phyloP scores from a whole-genome alignment of 2,329 filamentous ascomycete species.

The Dryadomyces quercivorus region DNA sequence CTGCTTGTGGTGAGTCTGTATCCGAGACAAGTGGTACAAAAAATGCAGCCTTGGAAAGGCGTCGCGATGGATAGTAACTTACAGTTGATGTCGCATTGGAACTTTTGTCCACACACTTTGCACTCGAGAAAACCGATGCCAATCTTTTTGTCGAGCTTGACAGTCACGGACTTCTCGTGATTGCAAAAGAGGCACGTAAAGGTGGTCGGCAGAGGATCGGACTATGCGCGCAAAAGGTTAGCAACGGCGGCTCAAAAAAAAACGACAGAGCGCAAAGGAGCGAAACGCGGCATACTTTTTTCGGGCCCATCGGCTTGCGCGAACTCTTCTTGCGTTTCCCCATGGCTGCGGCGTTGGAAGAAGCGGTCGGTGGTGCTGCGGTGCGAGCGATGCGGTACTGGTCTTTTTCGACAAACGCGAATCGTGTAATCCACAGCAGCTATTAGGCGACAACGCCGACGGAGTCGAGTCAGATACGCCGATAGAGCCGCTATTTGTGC shows the following conservation, averaged over 20 bases:
- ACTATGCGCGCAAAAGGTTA: conserved; percentile 25
- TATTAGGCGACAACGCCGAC: no score
- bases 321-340: conserved; percentile 94
- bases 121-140: conserved; percentile 78
- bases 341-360: conserved; percentile 29
- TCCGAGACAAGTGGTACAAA: neutral
- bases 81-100: conserved; percentile 92
- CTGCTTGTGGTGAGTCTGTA: conserved; percentile 28
- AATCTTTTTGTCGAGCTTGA: conserved; percentile 88
- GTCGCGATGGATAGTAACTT: conserved; percentile 19
- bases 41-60: neutral
- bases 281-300: conserved; percentile 47
- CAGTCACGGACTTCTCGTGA: conserved; percentile 82
- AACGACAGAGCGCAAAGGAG: neutral
- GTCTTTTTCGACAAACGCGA: no score
- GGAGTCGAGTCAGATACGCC: no score
- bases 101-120: conserved; percentile 87
- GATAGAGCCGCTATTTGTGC: no score
- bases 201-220: conserved; percentile 62
- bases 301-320: conserved; percentile 67
- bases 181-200: conserved; percentile 99
- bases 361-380: neutral
- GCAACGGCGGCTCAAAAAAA: no score
- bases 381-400: neutral
- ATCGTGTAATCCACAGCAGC: no score